Evolutionary conservation across 495 filamentous ascomycete species (phyloP).

Genomic region (Penicillium argentinense): DNA sequence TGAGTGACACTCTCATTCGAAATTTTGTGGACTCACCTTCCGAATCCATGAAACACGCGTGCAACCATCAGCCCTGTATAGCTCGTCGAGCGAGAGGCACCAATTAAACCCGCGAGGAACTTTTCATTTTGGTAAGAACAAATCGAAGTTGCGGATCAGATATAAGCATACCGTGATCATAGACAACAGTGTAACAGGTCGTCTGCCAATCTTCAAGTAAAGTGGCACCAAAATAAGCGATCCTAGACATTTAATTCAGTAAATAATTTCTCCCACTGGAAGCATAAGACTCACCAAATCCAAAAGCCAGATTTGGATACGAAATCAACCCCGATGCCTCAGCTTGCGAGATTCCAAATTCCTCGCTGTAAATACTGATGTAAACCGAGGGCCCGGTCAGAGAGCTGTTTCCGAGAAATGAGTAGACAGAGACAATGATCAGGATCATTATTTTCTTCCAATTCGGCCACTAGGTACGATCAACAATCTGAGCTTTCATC

Average conservation of each 20-base stretch:
- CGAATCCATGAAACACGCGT: constrained; percentile 56
- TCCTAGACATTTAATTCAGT: constrained; percentile 38
- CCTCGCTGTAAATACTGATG: constrained; percentile 55
- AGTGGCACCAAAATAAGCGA: constrained; percentile 58
- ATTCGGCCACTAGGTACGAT: constrained; percentile 47
- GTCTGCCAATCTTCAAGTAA: constrained; percentile 57
- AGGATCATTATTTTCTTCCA: constrained; percentile 62
- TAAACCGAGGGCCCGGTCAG: constrained; percentile 61
- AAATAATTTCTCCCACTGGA: not conserved
- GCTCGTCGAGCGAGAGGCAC: constrained; percentile 49
- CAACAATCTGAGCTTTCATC: not conserved
- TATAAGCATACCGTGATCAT: constrained; percentile 45
- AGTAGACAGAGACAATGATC: constrained; percentile 57
- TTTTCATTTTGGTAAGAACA: constrained; percentile 11
- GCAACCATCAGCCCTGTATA: constrained; percentile 55
- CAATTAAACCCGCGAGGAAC: constrained; percentile 59
- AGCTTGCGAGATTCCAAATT: constrained; percentile 51
- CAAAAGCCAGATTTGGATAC: constrained; percentile 64
- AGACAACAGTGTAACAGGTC: constrained; percentile 55
- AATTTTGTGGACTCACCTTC: constrained; percentile 15
- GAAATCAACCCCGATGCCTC: constrained; percentile 56
- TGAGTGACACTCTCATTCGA: not conserved
- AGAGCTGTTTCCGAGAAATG: constrained; percentile 60
- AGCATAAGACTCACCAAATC: constrained; percentile 44
- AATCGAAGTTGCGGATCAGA: not conserved